phyloP scores from a whole-genome alignment of 148 eudicot genomes.

The Rhododendron ferrugineum region DNA sequence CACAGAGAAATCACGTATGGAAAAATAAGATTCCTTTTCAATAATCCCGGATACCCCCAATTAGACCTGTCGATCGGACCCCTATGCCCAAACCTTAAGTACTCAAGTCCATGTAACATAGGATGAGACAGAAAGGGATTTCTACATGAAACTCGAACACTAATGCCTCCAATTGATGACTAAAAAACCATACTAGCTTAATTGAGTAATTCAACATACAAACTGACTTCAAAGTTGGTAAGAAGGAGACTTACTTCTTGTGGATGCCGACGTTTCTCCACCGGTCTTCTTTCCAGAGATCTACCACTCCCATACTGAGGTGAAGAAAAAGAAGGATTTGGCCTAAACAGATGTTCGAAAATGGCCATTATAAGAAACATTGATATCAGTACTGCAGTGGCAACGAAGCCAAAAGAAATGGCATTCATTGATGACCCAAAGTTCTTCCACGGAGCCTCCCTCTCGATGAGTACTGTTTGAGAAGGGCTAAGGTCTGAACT shows the following conservation, averaged over 20 bases:
- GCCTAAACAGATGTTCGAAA: constrained; percentile 61
- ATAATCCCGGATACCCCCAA: background rate
- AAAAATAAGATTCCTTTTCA: background rate
- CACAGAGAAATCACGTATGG: background rate
- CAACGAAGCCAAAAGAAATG: constrained; percentile 74
- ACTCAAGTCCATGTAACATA: background rate
- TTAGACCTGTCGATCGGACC: background rate
- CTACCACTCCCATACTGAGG: constrained; percentile 24
- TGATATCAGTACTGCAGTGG: constrained; percentile 65
- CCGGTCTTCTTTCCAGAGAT: constrained; percentile 22
- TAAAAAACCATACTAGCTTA: background rate
- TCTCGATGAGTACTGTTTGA: constrained; percentile 15
- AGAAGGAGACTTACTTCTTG: constrained; percentile 32
- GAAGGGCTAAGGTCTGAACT: constrained; percentile 31
- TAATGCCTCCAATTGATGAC: background rate
- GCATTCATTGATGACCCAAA: constrained; percentile 57
- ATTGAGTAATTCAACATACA: background rate
- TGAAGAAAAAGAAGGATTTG: constrained; percentile 27
- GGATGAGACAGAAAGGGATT: background rate
- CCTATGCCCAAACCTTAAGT: background rate
- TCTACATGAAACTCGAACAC: background rate
- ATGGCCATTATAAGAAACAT: constrained; percentile 78
- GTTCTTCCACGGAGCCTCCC: constrained; percentile 44
- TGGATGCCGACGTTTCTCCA: constrained; percentile 27
- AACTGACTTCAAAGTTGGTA: background rate